Evolutionary conservation across 495 filamentous ascomycete genomes (phyloP).

Genomic region (Neurospora pannonica): DNA sequence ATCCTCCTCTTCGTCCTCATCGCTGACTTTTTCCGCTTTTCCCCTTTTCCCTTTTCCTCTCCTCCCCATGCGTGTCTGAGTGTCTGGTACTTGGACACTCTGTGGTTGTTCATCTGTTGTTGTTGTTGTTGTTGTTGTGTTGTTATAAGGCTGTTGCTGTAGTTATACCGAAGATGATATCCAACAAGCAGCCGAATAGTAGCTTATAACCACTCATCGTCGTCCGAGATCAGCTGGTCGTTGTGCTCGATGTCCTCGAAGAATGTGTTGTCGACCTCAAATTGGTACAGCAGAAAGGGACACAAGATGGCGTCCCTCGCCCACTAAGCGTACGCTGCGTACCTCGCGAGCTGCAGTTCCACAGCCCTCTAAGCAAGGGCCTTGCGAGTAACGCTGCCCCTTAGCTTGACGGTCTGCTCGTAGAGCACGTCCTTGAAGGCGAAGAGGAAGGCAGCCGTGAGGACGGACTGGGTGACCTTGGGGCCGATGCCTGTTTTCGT

Average conservation of each 20-base stretch:
- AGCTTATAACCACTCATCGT: background rate
- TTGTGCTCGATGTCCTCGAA: background rate
- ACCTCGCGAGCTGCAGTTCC: background rate
- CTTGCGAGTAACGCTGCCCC: conserved; percentile 31
- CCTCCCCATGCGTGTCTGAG: background rate
- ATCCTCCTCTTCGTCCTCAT: background rate
- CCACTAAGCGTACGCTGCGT: background rate
- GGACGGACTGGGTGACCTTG: conserved; percentile 91
- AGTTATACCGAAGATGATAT: too few relatives aligned
- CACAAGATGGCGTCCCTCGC: background rate
- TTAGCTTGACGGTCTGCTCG: conserved; percentile 41
- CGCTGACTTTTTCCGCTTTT: background rate
- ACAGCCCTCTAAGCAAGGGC: conserved; percentile 17
- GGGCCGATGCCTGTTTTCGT: conserved; percentile 74
- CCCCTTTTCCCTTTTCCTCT: background rate
- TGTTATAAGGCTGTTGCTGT: background rate
- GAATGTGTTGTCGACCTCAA: background rate
- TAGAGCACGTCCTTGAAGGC: conserved; percentile 88
- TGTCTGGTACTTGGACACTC: background rate
- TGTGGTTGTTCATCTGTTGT: background rate
- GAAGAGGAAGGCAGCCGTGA: conserved; percentile 94
- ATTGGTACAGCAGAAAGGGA: background rate
- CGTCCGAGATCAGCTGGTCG: background rate
- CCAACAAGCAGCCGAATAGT: background rate
- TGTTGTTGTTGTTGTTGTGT: background rate